These are phyloP conservation scores for Fragaria vesca DNA, from an alignment of 306 rosid species.

Conservation along the genomic window DNA sequence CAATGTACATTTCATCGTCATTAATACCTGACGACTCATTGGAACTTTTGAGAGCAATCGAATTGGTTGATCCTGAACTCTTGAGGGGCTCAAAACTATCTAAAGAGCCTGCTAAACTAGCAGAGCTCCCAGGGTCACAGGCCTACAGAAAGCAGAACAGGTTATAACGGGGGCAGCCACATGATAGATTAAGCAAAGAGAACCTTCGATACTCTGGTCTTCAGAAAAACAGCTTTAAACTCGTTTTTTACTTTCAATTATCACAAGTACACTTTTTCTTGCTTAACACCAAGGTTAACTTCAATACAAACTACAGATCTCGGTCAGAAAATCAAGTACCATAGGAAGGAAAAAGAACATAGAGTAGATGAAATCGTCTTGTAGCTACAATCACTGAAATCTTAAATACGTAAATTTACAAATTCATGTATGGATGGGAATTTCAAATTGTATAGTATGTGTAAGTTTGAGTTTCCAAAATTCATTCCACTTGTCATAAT, in stretches of 20 bases:
- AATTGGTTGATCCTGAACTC: conserved; percentile 45
- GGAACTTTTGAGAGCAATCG: conserved; percentile 39
- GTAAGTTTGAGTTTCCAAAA: background rate
- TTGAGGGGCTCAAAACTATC: conserved; percentile 46
- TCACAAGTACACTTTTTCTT: background rate
- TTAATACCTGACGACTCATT: conserved; percentile 42
- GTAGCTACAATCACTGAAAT: too few species aligned
- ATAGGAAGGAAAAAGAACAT: background rate
- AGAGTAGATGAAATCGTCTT: background rate
- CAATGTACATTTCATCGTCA: conserved; percentile 37
- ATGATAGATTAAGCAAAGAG: background rate
- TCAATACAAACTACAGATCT: background rate
- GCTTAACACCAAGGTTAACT: background rate
- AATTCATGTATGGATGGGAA: too few species aligned
- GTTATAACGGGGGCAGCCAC: conserved; percentile 13
- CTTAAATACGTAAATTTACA: background rate
- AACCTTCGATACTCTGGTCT: background rate
- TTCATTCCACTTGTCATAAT: too few species aligned
- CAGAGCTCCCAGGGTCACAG: conserved; percentile 36
- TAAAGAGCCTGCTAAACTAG: conserved; percentile 40
- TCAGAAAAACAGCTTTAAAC: background rate
- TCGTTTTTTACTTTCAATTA: background rate
- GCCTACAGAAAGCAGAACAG: conserved; percentile 25
- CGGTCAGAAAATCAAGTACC: background rate
- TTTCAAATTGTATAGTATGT: background rate